Percentiles rank a stretch among this genome's conserved stretches.
phyloP scores from a whole-genome alignment of 2,329 filamentous ascomycete genomes.

The Elsinoe necatrix region DNA sequence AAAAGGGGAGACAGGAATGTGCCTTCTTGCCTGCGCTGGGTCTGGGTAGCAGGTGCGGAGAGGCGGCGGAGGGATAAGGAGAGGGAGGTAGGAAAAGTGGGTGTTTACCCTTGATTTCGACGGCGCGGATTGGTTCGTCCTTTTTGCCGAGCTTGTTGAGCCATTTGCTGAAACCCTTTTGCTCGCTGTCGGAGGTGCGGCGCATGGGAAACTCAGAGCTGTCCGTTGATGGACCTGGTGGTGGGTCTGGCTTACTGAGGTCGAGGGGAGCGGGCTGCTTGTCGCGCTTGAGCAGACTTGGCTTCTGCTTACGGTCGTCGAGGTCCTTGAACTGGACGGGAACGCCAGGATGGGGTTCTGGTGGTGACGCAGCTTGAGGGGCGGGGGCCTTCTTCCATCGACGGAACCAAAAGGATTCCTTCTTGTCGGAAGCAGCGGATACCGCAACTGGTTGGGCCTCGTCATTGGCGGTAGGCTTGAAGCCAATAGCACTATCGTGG shows the following conservation, averaged over 20 bases:
- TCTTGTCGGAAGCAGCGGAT: conserved; percentile 26
- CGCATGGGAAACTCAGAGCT: conserved; percentile 40
- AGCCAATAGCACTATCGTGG: conserved; percentile 20
- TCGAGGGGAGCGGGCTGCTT: conserved; percentile 25
- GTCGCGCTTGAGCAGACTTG: conserved; percentile 25
- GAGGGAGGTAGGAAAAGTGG: conserved; percentile 15
- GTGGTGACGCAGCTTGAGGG: background rate
- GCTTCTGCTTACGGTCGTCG: conserved; percentile 20
- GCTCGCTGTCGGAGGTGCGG: conserved; percentile 21
- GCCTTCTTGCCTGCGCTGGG: background rate
- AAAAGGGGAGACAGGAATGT: background rate
- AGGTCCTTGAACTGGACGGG: conserved; percentile 14
- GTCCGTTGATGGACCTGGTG: conserved; percentile 22
- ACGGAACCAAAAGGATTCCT: conserved; percentile 41
- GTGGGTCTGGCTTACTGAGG: conserved; percentile 11
- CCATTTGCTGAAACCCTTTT: conserved; percentile 42
- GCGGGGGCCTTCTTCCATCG: conserved; percentile 17
- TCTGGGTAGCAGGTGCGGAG: background rate
- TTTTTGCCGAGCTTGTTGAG: conserved; percentile 48
- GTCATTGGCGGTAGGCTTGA: conserved; percentile 13
- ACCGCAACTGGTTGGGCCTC: conserved; percentile 21
- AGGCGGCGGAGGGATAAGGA: conserved; percentile 20
- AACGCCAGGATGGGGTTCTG: conserved; percentile 11
- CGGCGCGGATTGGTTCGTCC: conserved; percentile 34
- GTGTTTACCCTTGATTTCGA: conserved; percentile 31